Conservation (phyloP, 2,329 filamentous ascomycete genomes). For the Cadophora sp. region DNA sequence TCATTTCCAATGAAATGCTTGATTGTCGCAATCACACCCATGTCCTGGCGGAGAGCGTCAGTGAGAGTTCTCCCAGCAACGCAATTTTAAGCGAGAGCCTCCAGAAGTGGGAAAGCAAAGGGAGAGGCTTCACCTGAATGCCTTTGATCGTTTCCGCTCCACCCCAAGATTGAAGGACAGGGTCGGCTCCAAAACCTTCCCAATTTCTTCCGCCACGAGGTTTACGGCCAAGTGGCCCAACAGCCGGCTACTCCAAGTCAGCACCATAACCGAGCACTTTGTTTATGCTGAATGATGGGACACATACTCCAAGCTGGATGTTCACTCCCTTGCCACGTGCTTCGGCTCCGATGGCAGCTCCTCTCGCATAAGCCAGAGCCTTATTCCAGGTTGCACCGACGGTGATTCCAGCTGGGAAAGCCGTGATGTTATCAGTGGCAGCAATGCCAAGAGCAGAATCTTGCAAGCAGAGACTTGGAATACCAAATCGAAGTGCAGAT, state of each 20-base stretch:
- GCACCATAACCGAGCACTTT: neutral
- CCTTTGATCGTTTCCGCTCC: conserved; percentile 60
- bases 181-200: conserved; percentile 77
- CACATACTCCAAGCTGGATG: conserved; percentile 63
- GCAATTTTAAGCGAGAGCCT: no score
- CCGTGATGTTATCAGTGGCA: conserved; percentile 76
- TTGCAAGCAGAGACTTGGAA: conserved; percentile 75
- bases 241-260: conserved; percentile 45
- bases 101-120: no score
- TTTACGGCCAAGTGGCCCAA: conserved; percentile 75
- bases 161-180: conserved; percentile 63
- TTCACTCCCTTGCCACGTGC: conserved; percentile 77
- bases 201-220: conserved; percentile 76
- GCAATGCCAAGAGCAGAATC: conserved; percentile 76
- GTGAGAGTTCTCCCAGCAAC: no score
- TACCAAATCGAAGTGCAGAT: conserved; percentile 71
- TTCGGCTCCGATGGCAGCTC: conserved; percentile 72
- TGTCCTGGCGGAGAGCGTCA: neutral
- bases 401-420: conserved; percentile 81
- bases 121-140: conserved; percentile 49
- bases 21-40: conserved; percentile 54
- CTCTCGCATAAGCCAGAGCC: conserved; percentile 71
- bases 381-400: conserved; percentile 79
- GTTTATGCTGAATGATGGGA: neutral
- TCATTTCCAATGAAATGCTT: conserved; percentile 65